Evolutionary conservation across 2,329 filamentous ascomycete species (phyloP), one percentile per base, ranked within the genome.

Genomic region (Cryphonectria japonica): DNA sequence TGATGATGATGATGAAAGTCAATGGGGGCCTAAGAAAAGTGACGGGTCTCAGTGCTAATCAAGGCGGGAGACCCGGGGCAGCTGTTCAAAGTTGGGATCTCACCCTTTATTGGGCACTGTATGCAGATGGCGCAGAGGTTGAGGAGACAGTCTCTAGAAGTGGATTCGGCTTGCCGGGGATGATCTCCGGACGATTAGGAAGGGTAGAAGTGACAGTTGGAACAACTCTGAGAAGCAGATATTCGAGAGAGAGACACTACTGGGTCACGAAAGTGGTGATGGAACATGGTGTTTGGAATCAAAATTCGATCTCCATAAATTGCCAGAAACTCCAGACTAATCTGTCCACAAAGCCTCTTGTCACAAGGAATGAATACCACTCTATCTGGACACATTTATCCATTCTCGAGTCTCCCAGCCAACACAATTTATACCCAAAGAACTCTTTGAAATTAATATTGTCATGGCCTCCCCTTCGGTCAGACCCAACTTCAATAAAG

Each of bases 161-260:
- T 75, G 73, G 68, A 62, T 6, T 9, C 22, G 39, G 39, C 32
- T 74, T 29, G 52, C 75, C 16, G 75, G 75, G 66, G 68, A 68
- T 68, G 73, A 73, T 52, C 57, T 74, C 16, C 75, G 75, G 75
- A 75, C 62, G 32, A 73, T 76, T 57, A 71, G 74, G 14, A 19
- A 52, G 52, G 52, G 76, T 5, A 22, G 75, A 74, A 74, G 75
- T 14, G 72, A 74, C 29, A 74, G 75, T 60, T 77, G n/a, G 71
- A 75, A 65, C 66, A 39, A 50, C 74, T 76, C 59, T 5, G 32
- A n/a, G 74, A 75, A 63, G 70, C 71, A 34, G 66, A 67, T 32
- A 29, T 6, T 32, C 32, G 22, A 22, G 19, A 34, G 57, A 43
- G 59, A 57, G 34, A 43, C 14, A 54, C 16, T 69, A 32, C 14